phyloP scores from a whole-genome alignment of 805 yeast species.

The Saccharomycopsis fibuligera region DNA sequence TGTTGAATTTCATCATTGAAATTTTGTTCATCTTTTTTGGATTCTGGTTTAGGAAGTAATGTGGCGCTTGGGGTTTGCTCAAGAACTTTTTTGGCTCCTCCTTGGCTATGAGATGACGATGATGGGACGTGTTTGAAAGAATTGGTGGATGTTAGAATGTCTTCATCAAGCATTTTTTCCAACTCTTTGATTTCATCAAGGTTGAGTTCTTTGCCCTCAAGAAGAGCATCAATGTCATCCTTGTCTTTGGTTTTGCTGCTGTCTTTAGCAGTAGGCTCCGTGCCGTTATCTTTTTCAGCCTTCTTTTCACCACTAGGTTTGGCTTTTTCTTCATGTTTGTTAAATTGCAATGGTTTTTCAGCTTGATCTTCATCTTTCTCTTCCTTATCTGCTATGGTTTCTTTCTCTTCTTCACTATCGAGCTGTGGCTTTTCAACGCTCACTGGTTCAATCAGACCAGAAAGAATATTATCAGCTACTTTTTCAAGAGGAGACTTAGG shows the following conservation, averaged over 20 bases:
- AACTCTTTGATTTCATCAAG: slow-evolving; percentile 19
- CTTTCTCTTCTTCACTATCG: neutral
- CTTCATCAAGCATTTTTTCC: slow-evolving; percentile 18
- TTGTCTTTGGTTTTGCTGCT: neutral
- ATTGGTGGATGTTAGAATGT: slow-evolving; percentile 14
- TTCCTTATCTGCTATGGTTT: neutral
- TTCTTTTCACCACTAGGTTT: neutral
- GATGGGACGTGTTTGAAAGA: slow-evolving; percentile 2
- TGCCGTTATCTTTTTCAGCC: slow-evolving; percentile 1
- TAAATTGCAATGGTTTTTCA: neutral
- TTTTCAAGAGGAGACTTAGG: slow-evolving; percentile 17
- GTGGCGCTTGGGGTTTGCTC: slow-evolving; percentile 19
- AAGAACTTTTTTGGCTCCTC: neutral
- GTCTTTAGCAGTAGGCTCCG: slow-evolving; percentile 7
- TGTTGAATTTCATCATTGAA: slow-evolving; percentile 19
- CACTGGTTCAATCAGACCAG: neutral
- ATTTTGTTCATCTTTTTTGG: slow-evolving; percentile 7
- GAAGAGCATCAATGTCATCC: slow-evolving; percentile 15
- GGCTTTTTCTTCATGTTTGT: no score
- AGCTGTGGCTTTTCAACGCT: neutral
- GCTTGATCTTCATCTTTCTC: neutral
- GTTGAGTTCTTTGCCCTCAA: slow-evolving; percentile 12
- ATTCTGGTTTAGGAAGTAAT: slow-evolving; percentile 17
- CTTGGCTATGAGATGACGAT: neutral
- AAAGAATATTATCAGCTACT: slow-evolving; percentile 12